Evolutionary conservation across 106 monocot genomes (phyloP), one percentile per base, ranked within the genome.

Genomic region (Phalaenopsis aphrodite): DNA sequence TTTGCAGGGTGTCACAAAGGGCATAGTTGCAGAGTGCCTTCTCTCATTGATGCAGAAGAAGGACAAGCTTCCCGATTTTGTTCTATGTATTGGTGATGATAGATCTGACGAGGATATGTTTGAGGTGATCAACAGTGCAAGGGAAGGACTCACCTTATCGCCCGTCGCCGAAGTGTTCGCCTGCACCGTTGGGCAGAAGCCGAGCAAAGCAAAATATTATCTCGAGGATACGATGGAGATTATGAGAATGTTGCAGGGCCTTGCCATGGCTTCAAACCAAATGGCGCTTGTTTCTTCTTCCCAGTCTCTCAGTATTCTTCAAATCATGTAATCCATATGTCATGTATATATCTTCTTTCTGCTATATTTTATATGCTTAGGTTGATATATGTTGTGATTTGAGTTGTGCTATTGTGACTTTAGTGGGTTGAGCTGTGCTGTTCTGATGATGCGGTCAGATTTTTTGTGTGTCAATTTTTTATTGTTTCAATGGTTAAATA

Each of bases 71-170:
- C 81, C 88, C 0, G 86, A 89, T 72, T 89, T 89, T 65, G 88
- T 89, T 79, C 81, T 89, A 8, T 89, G 88, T 72, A 89, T 86
- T 8, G 88, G 88, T 8, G 88, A 89, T 55, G 88, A 89, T 38
- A 61, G 86, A 76, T 89, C 88, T 0, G 88, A 89, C 43, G 88
- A 89, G 65, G 88, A 89, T 41, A 89, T 89, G 88, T 89, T 89
- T 19, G 86, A 89, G 79, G 81, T 82, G 24, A 82, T 89, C 56
- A 89, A 18, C n/a, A 52, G 81, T 41, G 81, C 88, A 3, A 84
- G 61, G n/a, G 15, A 77, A 0, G 86, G 84, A 7, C 79, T 85
- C 18, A 76, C 76, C 0, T 65, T 89, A 8, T 86, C 88, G 5
- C 86, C 86, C 0, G 83, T 81, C 15, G 85, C 88, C 2, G 88